Evolutionary conservation across 1,284 basidiomycete genomes (phyloP).

Genomic region (Rhodofomes roseus): DNA sequence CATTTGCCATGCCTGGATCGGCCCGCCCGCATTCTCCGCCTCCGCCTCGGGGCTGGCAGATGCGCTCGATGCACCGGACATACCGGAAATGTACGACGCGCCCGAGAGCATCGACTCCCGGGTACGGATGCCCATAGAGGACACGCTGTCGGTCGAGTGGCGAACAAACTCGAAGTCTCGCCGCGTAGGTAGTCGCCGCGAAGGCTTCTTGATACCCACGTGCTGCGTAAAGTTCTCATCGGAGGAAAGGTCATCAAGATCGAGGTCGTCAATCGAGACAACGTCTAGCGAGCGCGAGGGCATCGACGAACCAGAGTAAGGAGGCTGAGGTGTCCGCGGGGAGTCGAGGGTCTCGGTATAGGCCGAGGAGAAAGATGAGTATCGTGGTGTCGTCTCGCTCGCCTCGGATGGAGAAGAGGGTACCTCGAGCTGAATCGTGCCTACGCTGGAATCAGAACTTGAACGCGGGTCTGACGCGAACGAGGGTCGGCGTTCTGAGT

Average conservation of each 20-base stretch:
- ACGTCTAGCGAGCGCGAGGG: slow-evolving; percentile 54
- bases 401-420: background rate
- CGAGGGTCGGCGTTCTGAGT: background rate
- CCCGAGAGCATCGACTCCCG: slow-evolving; percentile 49
- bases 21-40: slow-evolving; percentile 33
- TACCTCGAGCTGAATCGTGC: background rate
- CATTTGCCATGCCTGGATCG: slow-evolving; percentile 73
- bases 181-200: slow-evolving; percentile 61
- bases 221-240: slow-evolving; percentile 35
- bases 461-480: background rate
- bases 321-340: background rate
- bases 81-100: slow-evolving; percentile 23
- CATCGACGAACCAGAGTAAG: background rate
- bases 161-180: slow-evolving; percentile 76
- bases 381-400: background rate
- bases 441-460: background rate
- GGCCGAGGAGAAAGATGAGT: background rate
- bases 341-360: background rate
- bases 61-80: slow-evolving; percentile 37
- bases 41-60: slow-evolving; percentile 29
- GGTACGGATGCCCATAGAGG: slow-evolving; percentile 69
- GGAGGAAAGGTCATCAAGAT: slow-evolving; percentile 70
- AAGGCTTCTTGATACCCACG: slow-evolving; percentile 51
- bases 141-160: slow-evolving; percentile 63
- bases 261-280: slow-evolving; percentile 71